Conservation (phyloP, 495 filamentous ascomycete genomes). For the Massariosphaeria phaeospora region DNA sequence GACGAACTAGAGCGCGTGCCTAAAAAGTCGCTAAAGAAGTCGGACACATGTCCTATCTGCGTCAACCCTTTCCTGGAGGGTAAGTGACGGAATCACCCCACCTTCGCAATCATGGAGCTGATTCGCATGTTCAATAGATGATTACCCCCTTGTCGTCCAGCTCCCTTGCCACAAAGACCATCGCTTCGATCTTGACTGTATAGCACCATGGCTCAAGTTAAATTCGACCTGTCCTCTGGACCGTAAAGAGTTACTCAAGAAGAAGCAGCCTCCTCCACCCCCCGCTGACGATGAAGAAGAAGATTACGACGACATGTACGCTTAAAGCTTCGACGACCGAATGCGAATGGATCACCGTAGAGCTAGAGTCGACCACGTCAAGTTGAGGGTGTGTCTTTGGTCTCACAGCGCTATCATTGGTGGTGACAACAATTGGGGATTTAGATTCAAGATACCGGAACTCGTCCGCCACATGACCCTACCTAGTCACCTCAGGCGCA, state of each 20-base stretch:
- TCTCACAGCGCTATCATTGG: too few species aligned
- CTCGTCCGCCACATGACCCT: too few species aligned
- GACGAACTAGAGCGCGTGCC: slow-evolving; percentile 79
- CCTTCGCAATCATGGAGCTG: neutral
- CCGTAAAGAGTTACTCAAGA: slow-evolving; percentile 70
- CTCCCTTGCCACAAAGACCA: slow-evolving; percentile 80
- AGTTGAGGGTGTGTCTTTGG: too few species aligned
- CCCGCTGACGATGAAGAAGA: slow-evolving; percentile 43
- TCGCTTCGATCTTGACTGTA: slow-evolving; percentile 87
- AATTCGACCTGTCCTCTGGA: slow-evolving; percentile 89
- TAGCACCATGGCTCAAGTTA: slow-evolving; percentile 84
- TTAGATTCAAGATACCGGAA: too few species aligned
- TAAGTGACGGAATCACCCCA: slow-evolving; percentile 32
- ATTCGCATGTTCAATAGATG: slow-evolving; percentile 40
- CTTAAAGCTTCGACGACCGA: too few species aligned
- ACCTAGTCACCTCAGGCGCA: too few species aligned
- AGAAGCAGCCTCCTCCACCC: slow-evolving; percentile 53
- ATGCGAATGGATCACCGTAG: too few species aligned
- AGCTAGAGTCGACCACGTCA: too few species aligned
- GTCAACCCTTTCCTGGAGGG: slow-evolving; percentile 76
- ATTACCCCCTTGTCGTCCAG: slow-evolving; percentile 76
- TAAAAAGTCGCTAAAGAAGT: slow-evolving; percentile 58
- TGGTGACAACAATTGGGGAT: too few species aligned
- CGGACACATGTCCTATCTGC: slow-evolving; percentile 81
- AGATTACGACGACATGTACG: slow-evolving; percentile 43